phyloP scores from a whole-genome alignment of 495 filamentous ascomycete species.

The Hamigera avellanea region DNA sequence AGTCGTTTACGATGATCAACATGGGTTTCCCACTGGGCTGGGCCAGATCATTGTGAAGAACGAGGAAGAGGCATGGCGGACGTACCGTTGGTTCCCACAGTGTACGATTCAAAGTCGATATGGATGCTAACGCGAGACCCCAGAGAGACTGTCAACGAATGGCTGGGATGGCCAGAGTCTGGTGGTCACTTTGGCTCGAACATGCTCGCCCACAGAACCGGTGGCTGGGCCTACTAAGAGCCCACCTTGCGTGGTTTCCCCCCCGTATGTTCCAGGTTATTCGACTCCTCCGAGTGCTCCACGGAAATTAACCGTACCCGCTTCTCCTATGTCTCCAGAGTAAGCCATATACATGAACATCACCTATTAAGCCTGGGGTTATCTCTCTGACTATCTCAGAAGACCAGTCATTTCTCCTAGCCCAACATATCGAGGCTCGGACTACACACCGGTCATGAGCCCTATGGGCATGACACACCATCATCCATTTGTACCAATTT shows the following conservation, averaged over 20 bases:
- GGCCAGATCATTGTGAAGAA: constrained; percentile 39
- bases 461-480: constrained; percentile 13
- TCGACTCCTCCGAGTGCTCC: constrained; percentile 22
- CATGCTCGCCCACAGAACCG: constrained; percentile 29
- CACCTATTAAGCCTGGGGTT: neutral
- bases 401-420: constrained; percentile 18
- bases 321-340: constrained; percentile 30
- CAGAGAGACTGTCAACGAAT: constrained; percentile 31
- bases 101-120: neutral
- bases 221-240: constrained; percentile 36
- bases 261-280: constrained; percentile 20
- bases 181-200: constrained; percentile 33
- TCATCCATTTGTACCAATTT: constrained; percentile 21
- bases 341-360: constrained; percentile 9
- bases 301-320: constrained; percentile 20
- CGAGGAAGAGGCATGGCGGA: constrained; percentile 37
- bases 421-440: constrained; percentile 16
- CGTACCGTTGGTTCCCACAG: constrained; percentile 24
- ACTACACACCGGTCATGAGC: constrained; percentile 19
- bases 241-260: constrained; percentile 17
- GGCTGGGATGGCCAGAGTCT: constrained; percentile 37
- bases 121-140: constrained; percentile 3
- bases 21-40: constrained; percentile 33
- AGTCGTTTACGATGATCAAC: constrained; percentile 35
- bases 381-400: neutral